phyloP scores from a whole-genome alignment of 805 yeast genomes.

The Wickerhamomyces chambardii region DNA sequence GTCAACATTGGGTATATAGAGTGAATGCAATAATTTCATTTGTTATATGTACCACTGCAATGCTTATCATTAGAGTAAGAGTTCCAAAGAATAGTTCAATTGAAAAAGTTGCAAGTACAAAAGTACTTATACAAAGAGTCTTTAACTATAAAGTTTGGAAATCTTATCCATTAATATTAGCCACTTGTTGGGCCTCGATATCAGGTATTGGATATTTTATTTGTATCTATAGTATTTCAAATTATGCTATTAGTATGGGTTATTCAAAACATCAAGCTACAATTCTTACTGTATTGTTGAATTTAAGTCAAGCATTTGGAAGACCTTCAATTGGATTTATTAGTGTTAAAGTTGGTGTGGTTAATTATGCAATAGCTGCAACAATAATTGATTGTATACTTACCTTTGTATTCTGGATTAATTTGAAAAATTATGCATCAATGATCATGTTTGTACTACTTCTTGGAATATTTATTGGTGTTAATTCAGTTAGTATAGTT shows the following conservation, averaged over 20 bases:
- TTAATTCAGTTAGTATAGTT: conserved; percentile 31
- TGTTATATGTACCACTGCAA: conserved; percentile 27
- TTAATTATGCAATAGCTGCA: conserved; percentile 31
- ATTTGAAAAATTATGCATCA: conserved; percentile 29
- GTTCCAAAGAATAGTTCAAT: conserved; percentile 17
- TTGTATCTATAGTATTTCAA: conserved; percentile 35
- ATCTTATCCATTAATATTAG: conserved; percentile 21
- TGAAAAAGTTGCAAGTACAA: conserved; percentile 9
- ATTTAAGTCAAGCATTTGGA: conserved; percentile 38
- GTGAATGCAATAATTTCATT: conserved; percentile 32
- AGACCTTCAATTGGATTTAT: conserved; percentile 37
- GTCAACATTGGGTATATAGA: conserved; percentile 38
- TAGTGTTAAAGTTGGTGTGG: conserved; percentile 37
- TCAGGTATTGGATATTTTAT: conserved; percentile 32
- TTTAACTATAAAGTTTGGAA: conserved; percentile 23
- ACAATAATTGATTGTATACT: conserved; percentile 27
- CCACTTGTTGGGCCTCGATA: conserved; percentile 27
- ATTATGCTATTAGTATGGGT: conserved; percentile 41
- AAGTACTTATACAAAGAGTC: conserved; percentile 18
- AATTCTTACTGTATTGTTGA: conserved; percentile 33
- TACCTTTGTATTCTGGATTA: conserved; percentile 41
- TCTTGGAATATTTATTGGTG: conserved; percentile 36
- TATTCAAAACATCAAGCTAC: conserved; percentile 32
- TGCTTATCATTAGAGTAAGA: conserved; percentile 36
- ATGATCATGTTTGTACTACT: conserved; percentile 32